Evolutionary conservation across 2,329 filamentous ascomycete genomes (phyloP).

Genomic region (Trichophyton mentagrophytes): DNA sequence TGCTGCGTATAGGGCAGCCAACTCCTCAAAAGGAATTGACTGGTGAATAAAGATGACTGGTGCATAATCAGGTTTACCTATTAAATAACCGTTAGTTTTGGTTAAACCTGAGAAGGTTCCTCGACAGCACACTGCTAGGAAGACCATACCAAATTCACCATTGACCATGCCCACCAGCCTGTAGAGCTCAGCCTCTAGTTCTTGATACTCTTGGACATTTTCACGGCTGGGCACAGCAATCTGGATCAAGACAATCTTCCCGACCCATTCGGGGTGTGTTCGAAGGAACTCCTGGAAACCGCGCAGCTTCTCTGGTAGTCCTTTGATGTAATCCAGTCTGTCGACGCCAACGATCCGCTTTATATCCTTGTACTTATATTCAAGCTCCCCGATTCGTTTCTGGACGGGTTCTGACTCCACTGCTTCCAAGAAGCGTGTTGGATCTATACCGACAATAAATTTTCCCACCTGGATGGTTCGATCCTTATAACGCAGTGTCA

Average conservation of each 20-base stretch:
- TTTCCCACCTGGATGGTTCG: slow-evolving; percentile 74
- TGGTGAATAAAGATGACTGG: slow-evolving; percentile 94
- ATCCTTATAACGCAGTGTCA: slow-evolving; percentile 70
- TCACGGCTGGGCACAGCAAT: slow-evolving; percentile 80
- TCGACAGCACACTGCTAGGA: not conserved
- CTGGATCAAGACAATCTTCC: slow-evolving; percentile 85
- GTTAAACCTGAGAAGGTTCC: not conserved
- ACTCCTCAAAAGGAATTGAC: slow-evolving; percentile 80
- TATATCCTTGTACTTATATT: slow-evolving; percentile 66
- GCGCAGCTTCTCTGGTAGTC: slow-evolving; percentile 85
- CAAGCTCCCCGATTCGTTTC: slow-evolving; percentile 58
- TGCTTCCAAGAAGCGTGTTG: slow-evolving; percentile 71
- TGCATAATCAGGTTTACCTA: slow-evolving; percentile 80
- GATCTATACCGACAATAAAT: slow-evolving; percentile 91
- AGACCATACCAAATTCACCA: slow-evolving; percentile 57
- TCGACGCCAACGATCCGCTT: slow-evolving; percentile 93
- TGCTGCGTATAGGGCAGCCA: slow-evolving; percentile 81
- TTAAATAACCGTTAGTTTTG: not conserved
- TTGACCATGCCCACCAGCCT: slow-evolving; percentile 87
- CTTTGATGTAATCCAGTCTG: slow-evolving; percentile 77
- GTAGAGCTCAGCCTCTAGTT: slow-evolving; percentile 75
- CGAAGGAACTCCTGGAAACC: slow-evolving; percentile 89
- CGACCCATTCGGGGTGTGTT: slow-evolving; percentile 78
- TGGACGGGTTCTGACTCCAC: slow-evolving; percentile 59
- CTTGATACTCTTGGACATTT: slow-evolving; percentile 61